Base-by-base conservation (phyloP, 1,284 basidiomycete species). In the Microstroma glucosiphilum region DNA sequence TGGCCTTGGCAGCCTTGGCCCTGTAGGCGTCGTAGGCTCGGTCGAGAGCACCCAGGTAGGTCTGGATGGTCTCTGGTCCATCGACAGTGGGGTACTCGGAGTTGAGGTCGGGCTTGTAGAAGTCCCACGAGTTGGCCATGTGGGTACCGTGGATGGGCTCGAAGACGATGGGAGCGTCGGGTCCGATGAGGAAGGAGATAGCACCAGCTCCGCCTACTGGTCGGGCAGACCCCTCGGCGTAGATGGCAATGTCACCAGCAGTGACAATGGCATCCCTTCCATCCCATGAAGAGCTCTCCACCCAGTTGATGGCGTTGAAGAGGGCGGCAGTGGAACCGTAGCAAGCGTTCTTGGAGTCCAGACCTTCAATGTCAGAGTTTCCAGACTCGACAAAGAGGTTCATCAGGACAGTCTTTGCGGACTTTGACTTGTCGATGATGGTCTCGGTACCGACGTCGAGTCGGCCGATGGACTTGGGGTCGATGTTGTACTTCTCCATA, bases 371-470 rank as follows among this genome's bases (percentile, higher is more conserved):
- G 80, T 99, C 94, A 75, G 86, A 87, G 86, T 99, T 98, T 69
- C 92, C 94, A 42, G 88, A 86, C 61, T 85, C 85, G 54, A 88
- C 87, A 78, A 99, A 99, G 73, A 98, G 88, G 82, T 96, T 91
- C 94, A 99, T 98, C 68, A 99, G 86, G 63, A 92, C 88, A 3
- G 96, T 97, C 83, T 99, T 99, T 82, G 93, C 92, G 30, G 94
- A 91, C 83, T 99, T 99, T 67, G 92, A 94, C 84, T 98, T 98
- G 87, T 99, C 94, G 75, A 99, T 96, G 82, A 98, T 91, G 59
- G 96, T 97, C 82, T 98, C 96, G 40, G 96, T 98, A 64, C 94
- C 94, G 71, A 98, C 92, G 71, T 98, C 94, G 65, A 98, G 87
- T 71, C 94, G 92, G 64, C 94, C 94, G 80, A 99, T 94, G 62